Conservation (phyloP, 495 filamentous ascomycete genomes). For the Penicillium maclennaniae region DNA sequence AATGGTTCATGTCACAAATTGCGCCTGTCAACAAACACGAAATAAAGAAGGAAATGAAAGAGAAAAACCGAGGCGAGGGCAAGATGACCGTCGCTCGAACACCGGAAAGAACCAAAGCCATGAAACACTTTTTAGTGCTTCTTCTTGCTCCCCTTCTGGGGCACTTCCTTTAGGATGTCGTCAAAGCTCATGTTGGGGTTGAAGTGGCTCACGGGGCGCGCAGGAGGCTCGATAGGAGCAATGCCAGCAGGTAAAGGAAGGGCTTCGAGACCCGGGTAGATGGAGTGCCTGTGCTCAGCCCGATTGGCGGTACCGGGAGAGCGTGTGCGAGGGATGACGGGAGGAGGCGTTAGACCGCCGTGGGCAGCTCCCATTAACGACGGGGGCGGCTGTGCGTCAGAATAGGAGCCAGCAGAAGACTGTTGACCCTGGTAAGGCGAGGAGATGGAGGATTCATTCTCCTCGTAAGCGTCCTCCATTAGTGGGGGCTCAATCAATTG, state of each 20-base stretch:
- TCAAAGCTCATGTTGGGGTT: slow-evolving; percentile 53
- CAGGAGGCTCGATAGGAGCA: slow-evolving; percentile 43
- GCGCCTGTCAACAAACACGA: slow-evolving; percentile 30
- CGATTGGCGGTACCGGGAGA: slow-evolving; percentile 35
- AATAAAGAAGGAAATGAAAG: slow-evolving; percentile 4
- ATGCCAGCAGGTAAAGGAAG: slow-evolving; percentile 49
- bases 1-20: slow-evolving; percentile 25
- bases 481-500: slow-evolving; percentile 35
- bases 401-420: slow-evolving; percentile 40
- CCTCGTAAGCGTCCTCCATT: slow-evolving; percentile 40
- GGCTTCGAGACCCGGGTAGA: slow-evolving; percentile 49
- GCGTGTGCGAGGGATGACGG: slow-evolving; percentile 40
- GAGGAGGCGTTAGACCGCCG: slow-evolving; percentile 30
- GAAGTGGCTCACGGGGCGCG: slow-evolving; percentile 39
- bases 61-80: background rate
- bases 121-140: slow-evolving; percentile 32
- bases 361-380: slow-evolving; percentile 30
- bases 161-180: slow-evolving; percentile 47
- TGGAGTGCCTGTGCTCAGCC: slow-evolving; percentile 39
- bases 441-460: slow-evolving; percentile 42
- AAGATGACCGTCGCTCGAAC: background rate
- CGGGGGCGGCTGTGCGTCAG: slow-evolving; percentile 17
- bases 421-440: slow-evolving; percentile 43
- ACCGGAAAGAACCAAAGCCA: background rate
- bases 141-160: slow-evolving; percentile 35